Evolutionary conservation across 164 flowering plant genomes (phyloP).

Genomic region (Magnolia changhungtana): DNA sequence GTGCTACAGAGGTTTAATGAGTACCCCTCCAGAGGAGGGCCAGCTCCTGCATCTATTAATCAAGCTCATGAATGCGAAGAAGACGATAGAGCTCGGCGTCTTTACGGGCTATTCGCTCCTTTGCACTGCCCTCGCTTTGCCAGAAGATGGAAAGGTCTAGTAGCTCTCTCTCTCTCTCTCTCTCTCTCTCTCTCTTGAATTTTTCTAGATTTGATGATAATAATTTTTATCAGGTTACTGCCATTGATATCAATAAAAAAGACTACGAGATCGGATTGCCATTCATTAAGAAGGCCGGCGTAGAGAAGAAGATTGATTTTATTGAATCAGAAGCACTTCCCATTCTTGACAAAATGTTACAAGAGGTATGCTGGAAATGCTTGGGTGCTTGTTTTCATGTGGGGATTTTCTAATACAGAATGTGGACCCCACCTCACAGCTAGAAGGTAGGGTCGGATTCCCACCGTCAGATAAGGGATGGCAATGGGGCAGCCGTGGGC

Average conservation of each 20-base stretch:
- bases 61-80: not conserved
- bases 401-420: no score
- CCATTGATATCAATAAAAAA: slow-evolving; percentile 28
- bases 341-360: slow-evolving; percentile 20
- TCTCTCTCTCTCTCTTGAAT: not conserved
- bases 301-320: slow-evolving; percentile 32
- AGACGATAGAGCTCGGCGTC: not conserved
- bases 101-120: not conserved
- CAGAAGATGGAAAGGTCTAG: not conserved
- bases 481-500: no score
- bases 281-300: slow-evolving; percentile 24
- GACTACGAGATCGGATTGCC: slow-evolving; percentile 30
- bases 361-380: slow-evolving; percentile 6
- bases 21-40: not conserved
- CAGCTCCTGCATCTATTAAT: not conserved
- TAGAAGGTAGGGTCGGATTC: no score
- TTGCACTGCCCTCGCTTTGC: not conserved
- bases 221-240: slow-evolving; percentile 28
- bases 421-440: no score
- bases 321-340: slow-evolving; percentile 18
- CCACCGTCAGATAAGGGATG: no score
- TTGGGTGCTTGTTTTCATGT: not conserved
- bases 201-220: not conserved
- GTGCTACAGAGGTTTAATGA: not conserved
- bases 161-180: not conserved